Evolutionary conservation across 2,329 filamentous ascomycete genomes (phyloP), one percentile per base, ranked within the genome.

Genomic region (Colletotrichum godetiae): DNA sequence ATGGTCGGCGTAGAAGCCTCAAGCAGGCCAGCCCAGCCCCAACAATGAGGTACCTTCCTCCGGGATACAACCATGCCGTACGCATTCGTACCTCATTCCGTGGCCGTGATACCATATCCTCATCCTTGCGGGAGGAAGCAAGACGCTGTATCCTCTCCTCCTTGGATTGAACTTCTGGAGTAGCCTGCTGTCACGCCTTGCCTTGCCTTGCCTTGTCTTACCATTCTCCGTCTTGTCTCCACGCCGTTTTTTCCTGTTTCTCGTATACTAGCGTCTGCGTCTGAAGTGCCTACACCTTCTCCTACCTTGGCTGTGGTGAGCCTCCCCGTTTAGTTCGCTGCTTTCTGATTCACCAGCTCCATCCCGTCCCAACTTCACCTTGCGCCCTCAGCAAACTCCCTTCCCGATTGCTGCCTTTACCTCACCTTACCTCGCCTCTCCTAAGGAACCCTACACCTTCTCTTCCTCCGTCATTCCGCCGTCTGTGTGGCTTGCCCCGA

Each of bases 401-500:
- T 6, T 46, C 19, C 42, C 8, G 15, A 33, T 56, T 70, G 12
- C 46, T 19, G 42, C 58, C 67, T 57, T 24, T 58, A 29, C 27
- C 27, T 29, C 24, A 19, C 35, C n/a, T 65, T 37, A 22, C 22
- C 33, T 10, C 7, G 5, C 61, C 24, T 22, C 55, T 6, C 11
- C n/a, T 49, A n/a, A 11, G 42, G 42, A 10, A n/a, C 7, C 42
- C 42, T 49, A 49, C 42, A 11, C 42, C 19, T 22, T 22, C 42
- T 2, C 58, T 52, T 24, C 29, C 57, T 52, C 12, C 27, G 19
- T 49, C 29, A 15, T 27, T 35, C 68, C 29, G 10, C 5, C 67
- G 19, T 31, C 15, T 49, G 42, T 55, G 29, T 70, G 19, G 70
- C 60, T 61, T 73, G 67, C 27, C 8, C 69, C 55, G n/a, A 58